These are phyloP conservation scores for Fusarium brachygibbosum DNA, from an alignment of 2,329 filamentous ascomycete genomes.

Conservation along the genomic window DNA sequence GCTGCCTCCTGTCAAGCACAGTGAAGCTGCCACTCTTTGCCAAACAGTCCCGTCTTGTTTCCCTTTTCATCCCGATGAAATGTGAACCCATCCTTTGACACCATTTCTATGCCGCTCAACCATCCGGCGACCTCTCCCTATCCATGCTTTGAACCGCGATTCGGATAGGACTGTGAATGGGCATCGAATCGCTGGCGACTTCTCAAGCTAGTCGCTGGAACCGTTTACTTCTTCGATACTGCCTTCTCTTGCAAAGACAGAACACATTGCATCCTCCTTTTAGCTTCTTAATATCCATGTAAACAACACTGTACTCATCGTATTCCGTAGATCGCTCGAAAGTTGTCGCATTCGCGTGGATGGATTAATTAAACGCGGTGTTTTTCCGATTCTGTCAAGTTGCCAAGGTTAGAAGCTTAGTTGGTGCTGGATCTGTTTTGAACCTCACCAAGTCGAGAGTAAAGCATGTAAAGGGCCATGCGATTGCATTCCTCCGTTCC, in stretches of 20 bases:
- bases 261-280: constrained; percentile 40
- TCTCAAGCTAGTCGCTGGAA: constrained; percentile 13
- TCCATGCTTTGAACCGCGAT: constrained; percentile 13
- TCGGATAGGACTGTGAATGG: constrained; percentile 3
- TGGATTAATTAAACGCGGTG: constrained; percentile 56
- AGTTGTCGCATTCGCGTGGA: constrained; percentile 28
- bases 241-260: constrained; percentile 17
- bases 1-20: constrained; percentile 34
- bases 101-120: constrained; percentile 49
- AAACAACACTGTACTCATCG: constrained; percentile 23
- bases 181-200: constrained; percentile 6
- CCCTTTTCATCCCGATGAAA: constrained; percentile 48
- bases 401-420: constrained; percentile 49
- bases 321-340: constrained; percentile 26
- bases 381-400: constrained; percentile 60
- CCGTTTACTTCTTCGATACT: constrained; percentile 7
- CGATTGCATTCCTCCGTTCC: constrained; percentile 98
- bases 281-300: constrained; percentile 32
- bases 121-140: constrained; percentile 30
- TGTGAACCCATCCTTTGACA: constrained; percentile 51
- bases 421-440: constrained; percentile 47
- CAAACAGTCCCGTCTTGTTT: constrained; percentile 45
- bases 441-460: constrained; percentile 89
- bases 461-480: constrained; percentile 99
- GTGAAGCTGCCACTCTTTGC: constrained; percentile 36